These are phyloP conservation scores for Colletotrichum sp. DNA, from an alignment of 2,329 filamentous ascomycete genomes.

Conservation along the genomic window DNA sequence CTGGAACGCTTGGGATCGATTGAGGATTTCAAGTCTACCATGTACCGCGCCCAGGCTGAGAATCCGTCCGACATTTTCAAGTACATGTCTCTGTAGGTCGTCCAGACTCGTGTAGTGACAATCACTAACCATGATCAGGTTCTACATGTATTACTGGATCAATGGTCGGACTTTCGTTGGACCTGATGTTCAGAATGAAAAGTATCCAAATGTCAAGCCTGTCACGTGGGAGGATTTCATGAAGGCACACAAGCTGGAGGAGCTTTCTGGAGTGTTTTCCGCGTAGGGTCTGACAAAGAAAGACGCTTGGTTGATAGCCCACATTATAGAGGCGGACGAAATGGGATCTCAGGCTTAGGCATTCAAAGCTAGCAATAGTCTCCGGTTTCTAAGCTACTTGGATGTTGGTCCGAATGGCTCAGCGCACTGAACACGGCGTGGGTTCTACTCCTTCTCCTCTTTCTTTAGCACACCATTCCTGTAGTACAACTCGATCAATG, in stretches of 20 bases:
- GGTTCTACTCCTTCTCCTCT: no score
- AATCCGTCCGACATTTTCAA: neutral
- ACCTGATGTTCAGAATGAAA: neutral
- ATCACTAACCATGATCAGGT: neutral
- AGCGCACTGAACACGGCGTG: no score
- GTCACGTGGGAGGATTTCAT: neutral
- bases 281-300: neutral
- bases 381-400: fast-evolving
- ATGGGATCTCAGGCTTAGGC: no score
- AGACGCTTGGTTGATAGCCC: no score
- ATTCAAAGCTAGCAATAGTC: neutral
- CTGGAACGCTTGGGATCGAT: neutral
- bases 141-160: neutral
- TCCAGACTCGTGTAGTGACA: neutral
- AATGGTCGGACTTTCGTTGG: neutral
- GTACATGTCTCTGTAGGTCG: neutral
- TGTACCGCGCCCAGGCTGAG: neutral
- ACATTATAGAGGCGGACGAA: no score
- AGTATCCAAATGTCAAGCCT: neutral
- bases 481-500: neutral
- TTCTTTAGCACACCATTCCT: neutral
- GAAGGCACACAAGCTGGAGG: neutral
- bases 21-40: neutral
- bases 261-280: neutral
- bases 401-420: no score